Percentiles rank a stretch among this genome's conserved stretches.
phyloP scores from a whole-genome alignment of 225 moss, liverwort and hornwort species.

The Bryoerythrophyllum caledonicum region DNA sequence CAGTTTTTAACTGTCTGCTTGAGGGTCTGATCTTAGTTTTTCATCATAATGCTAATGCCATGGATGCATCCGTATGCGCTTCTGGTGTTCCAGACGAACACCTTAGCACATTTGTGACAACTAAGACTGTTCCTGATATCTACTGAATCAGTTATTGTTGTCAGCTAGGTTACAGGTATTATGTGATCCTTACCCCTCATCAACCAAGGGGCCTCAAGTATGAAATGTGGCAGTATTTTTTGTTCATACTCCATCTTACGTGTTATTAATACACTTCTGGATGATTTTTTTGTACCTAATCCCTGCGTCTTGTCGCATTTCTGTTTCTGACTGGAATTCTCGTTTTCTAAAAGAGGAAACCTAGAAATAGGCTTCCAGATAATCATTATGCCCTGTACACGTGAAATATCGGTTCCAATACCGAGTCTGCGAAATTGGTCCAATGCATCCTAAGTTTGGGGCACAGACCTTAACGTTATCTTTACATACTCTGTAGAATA shows the following conservation, averaged over 20 bases:
- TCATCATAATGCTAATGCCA: conserved; percentile 42
- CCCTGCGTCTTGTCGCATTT: background rate
- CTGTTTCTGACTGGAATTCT: background rate
- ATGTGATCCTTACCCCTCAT: conserved; percentile 27
- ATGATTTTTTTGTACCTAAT: background rate
- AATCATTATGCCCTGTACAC: background rate
- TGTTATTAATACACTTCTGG: conserved; percentile 6
- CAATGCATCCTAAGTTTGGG: background rate
- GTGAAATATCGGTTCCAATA: background rate
- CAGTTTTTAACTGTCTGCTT: conserved; percentile 50
- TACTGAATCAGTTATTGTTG: conserved; percentile 30
- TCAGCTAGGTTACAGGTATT: conserved; percentile 36
- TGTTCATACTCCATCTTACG: conserved; percentile 23
- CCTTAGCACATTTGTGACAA: conserved; percentile 32
- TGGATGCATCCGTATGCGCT: conserved; percentile 19
- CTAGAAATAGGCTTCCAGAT: background rate
- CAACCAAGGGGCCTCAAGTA: conserved; percentile 29
- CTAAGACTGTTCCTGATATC: conserved; percentile 33
- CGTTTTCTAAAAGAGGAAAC: background rate
- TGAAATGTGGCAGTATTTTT: conserved; percentile 40
- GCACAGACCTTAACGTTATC: background rate
- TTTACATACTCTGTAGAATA: background rate
- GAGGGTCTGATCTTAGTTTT: conserved; percentile 42
- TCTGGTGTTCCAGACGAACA: conserved; percentile 18
- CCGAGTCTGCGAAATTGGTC: background rate